phyloP scores from a whole-genome alignment of 331 rosid species.

The Pyracantha coccinea region DNA sequence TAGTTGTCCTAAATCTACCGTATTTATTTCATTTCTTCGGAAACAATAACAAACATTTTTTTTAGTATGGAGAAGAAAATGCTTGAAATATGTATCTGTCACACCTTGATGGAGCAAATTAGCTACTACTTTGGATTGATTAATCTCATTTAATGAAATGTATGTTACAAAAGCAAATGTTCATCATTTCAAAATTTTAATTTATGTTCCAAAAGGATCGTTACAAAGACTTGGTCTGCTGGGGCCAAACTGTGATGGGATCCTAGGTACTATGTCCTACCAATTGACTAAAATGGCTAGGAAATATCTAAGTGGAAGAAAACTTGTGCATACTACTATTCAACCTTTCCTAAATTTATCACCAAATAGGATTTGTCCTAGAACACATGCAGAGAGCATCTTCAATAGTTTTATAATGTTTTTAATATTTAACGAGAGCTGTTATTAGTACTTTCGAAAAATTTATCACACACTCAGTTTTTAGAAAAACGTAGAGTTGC shows the following conservation, averaged over 20 bases:
- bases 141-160: not conserved
- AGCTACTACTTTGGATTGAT: not conserved
- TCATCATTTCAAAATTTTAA: not conserved
- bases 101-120: not conserved
- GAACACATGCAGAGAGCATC: no score
- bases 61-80: not conserved
- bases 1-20: fast-evolving
- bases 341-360: not conserved
- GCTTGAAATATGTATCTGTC: not conserved
- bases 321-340: not conserved
- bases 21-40: not conserved
- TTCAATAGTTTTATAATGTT: no score
- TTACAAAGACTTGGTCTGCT: not conserved
- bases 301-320: not conserved
- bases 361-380: not conserved
- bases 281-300: not conserved
- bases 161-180: not conserved
- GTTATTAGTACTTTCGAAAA: not conserved
- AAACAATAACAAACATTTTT: not conserved
- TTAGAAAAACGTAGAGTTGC: no score
- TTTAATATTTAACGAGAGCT: no score
- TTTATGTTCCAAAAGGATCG: not conserved
- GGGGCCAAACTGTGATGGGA: not conserved
- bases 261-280: not conserved
- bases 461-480: not conserved